Percentiles rank a stretch among this genome's conserved stretches.
Conservation (phyloP, 148 eudicot genomes). For the Fagopyrum esculentum region DNA sequence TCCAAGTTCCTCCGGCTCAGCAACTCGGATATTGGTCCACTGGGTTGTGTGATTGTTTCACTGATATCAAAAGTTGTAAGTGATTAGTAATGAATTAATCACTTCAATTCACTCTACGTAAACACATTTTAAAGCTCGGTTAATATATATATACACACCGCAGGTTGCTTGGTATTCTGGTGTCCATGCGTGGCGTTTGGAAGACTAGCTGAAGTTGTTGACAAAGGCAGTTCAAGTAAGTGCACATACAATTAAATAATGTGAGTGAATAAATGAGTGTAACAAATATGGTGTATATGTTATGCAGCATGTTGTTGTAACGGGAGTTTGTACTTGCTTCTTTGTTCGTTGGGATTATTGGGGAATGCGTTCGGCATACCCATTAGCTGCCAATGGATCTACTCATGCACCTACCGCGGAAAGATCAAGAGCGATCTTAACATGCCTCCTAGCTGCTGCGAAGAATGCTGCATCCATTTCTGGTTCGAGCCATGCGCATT, state of each 20-base stretch:
- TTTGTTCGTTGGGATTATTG: neutral
- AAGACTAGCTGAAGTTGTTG: neutral
- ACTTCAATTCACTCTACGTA: too few species aligned
- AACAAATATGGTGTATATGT: neutral
- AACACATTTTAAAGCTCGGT: too few species aligned
- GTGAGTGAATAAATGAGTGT: neutral
- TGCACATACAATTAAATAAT: neutral
- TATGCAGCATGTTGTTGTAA: neutral
- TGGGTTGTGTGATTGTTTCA: constrained; percentile 4
- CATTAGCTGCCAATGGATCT: neutral
- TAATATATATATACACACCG: too few species aligned
- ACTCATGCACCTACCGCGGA: constrained; percentile 20
- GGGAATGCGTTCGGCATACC: neutral
- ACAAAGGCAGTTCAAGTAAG: constrained; percentile 9
- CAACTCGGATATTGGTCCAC: constrained; percentile 8
- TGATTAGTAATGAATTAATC: neutral
- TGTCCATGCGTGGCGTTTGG: constrained; percentile 8
- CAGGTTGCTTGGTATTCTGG: constrained; percentile 7
- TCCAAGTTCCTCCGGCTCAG: neutral
- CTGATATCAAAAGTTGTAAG: neutral
- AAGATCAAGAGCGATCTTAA: constrained; percentile 31
- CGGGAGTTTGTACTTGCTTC: neutral
- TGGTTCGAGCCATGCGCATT: constrained; percentile 35
- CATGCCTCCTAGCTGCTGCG: constrained; percentile 20
- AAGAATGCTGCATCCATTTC: constrained; percentile 31